Evolutionary conservation across 2,329 filamentous ascomycete genomes (phyloP).

Genomic region (Fusarium sacchari): DNA sequence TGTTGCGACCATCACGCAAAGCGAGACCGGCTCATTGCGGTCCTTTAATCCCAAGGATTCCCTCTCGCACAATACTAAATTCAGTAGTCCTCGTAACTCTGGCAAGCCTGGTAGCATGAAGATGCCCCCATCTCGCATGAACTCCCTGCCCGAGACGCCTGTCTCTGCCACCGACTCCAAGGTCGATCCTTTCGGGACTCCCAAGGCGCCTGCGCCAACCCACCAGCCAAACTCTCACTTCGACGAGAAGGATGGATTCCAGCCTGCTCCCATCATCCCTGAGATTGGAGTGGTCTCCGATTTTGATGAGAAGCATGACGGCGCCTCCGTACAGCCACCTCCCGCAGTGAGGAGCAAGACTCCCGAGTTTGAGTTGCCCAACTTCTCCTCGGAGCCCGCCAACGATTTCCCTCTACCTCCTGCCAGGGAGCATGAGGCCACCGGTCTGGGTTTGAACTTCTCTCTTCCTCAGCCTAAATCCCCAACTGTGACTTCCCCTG

Average conservation of each 20-base stretch:
- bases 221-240: conserved; percentile 38
- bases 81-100: conserved; percentile 51
- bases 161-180: conserved; percentile 47
- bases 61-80: conserved; percentile 59
- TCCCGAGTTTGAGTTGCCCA: conserved; percentile 40
- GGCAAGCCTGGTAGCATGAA: conserved; percentile 43
- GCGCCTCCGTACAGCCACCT: conserved; percentile 43
- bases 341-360: conserved; percentile 45
- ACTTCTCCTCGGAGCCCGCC: conserved; percentile 30
- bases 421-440: conserved; percentile 41
- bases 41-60: conserved; percentile 58
- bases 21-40: conserved; percentile 66
- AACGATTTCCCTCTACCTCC: conserved; percentile 41
- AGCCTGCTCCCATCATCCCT: conserved; percentile 50
- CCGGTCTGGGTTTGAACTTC: conserved; percentile 50
- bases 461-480: conserved; percentile 48
- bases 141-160: conserved; percentile 58
- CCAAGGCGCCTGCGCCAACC: conserved; percentile 45
- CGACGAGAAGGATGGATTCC: conserved; percentile 43
- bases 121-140: conserved; percentile 49
- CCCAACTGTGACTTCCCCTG: conserved; percentile 30
- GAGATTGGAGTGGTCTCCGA: conserved; percentile 51
- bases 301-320: conserved; percentile 46
- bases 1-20: conserved; percentile 65
- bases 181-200: conserved; percentile 51